Conservation (phyloP, 2,329 filamentous ascomycete species). For the Colletotrichum gloeosporioides region DNA sequence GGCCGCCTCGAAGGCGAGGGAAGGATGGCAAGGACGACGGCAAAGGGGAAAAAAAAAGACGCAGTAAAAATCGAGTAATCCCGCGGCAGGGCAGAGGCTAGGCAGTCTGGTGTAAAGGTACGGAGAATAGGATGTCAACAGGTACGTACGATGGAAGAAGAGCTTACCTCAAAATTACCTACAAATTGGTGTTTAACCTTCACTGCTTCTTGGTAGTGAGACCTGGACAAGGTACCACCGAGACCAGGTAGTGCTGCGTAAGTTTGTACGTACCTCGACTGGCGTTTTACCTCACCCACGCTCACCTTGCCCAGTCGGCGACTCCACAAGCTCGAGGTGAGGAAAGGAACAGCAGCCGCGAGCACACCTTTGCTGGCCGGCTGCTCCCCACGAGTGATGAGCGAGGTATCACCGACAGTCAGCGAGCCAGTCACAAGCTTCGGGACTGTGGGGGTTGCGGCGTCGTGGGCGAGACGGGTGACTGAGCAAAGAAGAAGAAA, state of each 20-base stretch:
- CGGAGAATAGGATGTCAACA: not conserved
- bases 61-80: not conserved
- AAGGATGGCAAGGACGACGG: not conserved
- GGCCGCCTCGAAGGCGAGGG: not conserved
- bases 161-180: conserved; percentile 21
- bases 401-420: conserved; percentile 19
- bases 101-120: not conserved
- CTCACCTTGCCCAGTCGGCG: conserved; percentile 1
- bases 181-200: conserved; percentile 8
- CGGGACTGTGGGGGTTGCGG: not conserved
- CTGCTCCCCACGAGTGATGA: conserved; percentile 10
- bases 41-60: not conserved
- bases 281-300: not conserved
- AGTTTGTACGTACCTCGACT: not conserved
- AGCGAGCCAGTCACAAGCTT: conserved; percentile 12
- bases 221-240: conserved; percentile 6
- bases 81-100: not conserved
- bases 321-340: conserved; percentile 9
- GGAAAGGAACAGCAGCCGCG: not conserved
- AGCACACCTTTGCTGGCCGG: not conserved
- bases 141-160: conserved; percentile 8
- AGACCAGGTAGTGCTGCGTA: conserved; percentile 5
- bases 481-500: not conserved
- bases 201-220: conserved; percentile 1
- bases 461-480: not conserved